These are phyloP conservation scores for Vigna hirtella DNA, from an alignment of 306 rosid species.

Conservation along the genomic window DNA sequence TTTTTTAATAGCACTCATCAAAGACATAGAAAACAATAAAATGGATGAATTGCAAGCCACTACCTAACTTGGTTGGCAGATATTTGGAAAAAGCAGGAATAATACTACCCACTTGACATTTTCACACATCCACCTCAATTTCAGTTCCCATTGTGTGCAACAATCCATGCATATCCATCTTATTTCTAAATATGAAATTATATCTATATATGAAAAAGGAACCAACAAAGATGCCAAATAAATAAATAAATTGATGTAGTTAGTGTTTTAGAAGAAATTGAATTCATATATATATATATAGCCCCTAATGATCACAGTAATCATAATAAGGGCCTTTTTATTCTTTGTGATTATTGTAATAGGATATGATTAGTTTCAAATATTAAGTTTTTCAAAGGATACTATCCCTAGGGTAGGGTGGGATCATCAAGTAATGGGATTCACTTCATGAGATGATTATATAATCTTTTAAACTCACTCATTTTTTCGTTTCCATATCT, in stretches of 20 bases:
- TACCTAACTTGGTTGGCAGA: background rate
- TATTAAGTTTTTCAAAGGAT: background rate
- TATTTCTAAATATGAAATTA: too few species aligned
- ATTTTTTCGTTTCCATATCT: too few species aligned
- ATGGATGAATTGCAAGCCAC: background rate
- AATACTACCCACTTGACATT: background rate
- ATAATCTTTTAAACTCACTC: too few species aligned
- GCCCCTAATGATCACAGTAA: background rate
- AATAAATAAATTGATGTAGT: background rate
- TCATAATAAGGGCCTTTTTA: background rate
- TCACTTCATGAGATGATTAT: background rate
- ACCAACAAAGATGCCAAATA: background rate
- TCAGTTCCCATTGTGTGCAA: background rate
- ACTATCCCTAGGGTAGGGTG: background rate
- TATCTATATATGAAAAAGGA: background rate
- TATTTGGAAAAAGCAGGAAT: constrained; percentile 17
- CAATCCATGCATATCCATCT: background rate
- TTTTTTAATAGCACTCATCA: background rate
- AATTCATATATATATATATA: background rate
- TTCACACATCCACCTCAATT: background rate
- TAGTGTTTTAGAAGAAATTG: background rate
- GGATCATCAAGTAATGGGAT: background rate
- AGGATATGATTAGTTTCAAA: background rate
- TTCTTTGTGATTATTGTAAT: background rate
- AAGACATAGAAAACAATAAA: background rate